Evolutionary conservation across 345 rosid species (phyloP), one percentile per base, ranked within the genome.

Genomic region (Raphanus sativus): DNA sequence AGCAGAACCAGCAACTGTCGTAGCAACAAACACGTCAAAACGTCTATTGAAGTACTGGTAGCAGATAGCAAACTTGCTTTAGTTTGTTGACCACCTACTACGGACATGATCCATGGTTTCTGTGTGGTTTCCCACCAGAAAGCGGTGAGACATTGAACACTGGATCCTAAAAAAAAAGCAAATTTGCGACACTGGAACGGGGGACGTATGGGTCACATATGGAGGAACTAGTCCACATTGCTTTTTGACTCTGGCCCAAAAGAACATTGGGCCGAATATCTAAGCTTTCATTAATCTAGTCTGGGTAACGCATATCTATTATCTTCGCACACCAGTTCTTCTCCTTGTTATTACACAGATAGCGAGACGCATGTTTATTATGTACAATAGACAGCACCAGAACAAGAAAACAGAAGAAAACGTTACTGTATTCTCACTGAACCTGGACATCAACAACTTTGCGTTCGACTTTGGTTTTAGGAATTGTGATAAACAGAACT

Each of bases 391-490:
- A 34, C 42, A 79, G 3, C 12, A 29, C 10, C 2, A 42, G n/a
- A 4, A 62, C 13, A 6, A 6, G 0, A n/a, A 26, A 40, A 24
- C 34, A 13, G 69, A 33, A 4, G 52, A 65, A 45, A 56, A 0
- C n/a, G 0, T 33, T 5, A 8, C 11, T 7, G 5, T 28, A 28
- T 9, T 36, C 52, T 59, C 61, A 85, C 79, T 83, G 81, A 34
- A 87, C 77, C 10, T 83, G 70, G 0, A 87, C 88, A 76, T 87
- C 83, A 1, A 85, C 4, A 25, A 87, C 86, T 80, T 84, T 84
- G 65, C 84, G 88, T 77, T 86, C 87, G 1, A 86, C 87, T 79
- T 87, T 88, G 13, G 84, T 73, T 77, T 91, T 91, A 0, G 98
- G 96, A 77, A 91, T 77, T 24, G 83, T 70, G 45, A 93, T 75